Conservation (phyloP, 1,139 yeast species). For the Sugiyamaella japonica region DNA sequence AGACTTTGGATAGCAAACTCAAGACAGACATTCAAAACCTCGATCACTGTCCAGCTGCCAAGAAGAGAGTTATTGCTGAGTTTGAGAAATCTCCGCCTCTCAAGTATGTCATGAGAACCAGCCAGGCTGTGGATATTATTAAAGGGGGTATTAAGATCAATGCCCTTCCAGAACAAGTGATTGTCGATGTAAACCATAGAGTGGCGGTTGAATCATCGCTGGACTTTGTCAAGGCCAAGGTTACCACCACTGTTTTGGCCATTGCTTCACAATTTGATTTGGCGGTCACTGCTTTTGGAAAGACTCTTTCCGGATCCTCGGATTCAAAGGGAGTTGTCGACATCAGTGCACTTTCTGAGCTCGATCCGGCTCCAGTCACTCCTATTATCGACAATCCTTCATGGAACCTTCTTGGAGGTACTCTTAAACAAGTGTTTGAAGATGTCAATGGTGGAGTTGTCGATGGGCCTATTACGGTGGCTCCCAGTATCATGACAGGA, state of each 20-base stretch:
- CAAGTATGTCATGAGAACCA: slow-evolving; percentile 53
- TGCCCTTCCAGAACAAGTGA: slow-evolving; percentile 71
- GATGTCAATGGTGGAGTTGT: slow-evolving; percentile 42
- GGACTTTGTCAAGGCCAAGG: slow-evolving; percentile 44
- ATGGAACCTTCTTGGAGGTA: slow-evolving; percentile 60
- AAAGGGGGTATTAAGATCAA: slow-evolving; percentile 70
- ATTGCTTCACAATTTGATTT: slow-evolving; percentile 42
- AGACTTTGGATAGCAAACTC: slow-evolving; percentile 22
- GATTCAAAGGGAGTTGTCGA: slow-evolving; percentile 21
- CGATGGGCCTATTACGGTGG: slow-evolving; percentile 43
- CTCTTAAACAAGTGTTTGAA: slow-evolving; percentile 58
- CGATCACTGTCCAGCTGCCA: slow-evolving; percentile 25
- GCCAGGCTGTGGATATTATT: slow-evolving; percentile 67
- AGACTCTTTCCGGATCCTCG: slow-evolving; percentile 16
- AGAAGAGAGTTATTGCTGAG: slow-evolving; percentile 25
- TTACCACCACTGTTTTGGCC: slow-evolving; percentile 42
- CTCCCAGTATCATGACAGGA: slow-evolving; percentile 73
- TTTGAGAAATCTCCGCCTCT: slow-evolving; percentile 22
- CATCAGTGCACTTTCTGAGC: slow-evolving; percentile 23
- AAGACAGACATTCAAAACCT: slow-evolving; percentile 27
- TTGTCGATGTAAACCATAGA: slow-evolving; percentile 58
- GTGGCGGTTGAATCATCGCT: slow-evolving; percentile 55
- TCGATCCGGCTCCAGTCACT: slow-evolving; percentile 63
- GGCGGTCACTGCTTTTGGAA: slow-evolving; percentile 39
- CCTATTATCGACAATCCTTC: slow-evolving; percentile 44